phyloP scores from a whole-genome alignment of 768 basidiomycete genomes.

The Hemileccinum impolitum region DNA sequence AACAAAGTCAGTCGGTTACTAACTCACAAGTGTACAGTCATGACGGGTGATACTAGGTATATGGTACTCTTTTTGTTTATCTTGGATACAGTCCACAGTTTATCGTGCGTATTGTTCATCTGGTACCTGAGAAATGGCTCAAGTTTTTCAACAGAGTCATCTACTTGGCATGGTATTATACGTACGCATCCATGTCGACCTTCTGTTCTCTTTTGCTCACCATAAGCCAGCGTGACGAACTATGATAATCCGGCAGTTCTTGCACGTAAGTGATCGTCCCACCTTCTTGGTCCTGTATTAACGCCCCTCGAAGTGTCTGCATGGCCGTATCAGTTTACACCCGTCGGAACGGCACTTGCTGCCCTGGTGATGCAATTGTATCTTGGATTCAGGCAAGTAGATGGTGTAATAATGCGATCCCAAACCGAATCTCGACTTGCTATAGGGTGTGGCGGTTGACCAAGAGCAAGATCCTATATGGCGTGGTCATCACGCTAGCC shows the following conservation, averaged over 20 bases:
- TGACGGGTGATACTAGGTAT: neutral
- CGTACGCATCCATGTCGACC: neutral
- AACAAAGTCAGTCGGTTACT: neutral
- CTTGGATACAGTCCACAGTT: constrained; percentile 16
- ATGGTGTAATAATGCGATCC: neutral
- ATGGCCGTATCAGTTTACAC: constrained; percentile 52
- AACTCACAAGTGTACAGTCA: neutral
- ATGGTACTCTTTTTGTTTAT: constrained; percentile 12
- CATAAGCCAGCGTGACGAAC: constrained; percentile 9
- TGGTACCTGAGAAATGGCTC: no score
- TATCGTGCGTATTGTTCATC: constrained; percentile 3
- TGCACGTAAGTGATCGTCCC: neutral
- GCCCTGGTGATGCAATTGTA: constrained; percentile 49
- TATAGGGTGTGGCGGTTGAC: constrained; percentile 17
- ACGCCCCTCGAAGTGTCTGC: constrained; percentile 29
- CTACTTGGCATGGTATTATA: constrained; percentile 8
- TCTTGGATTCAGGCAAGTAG: constrained; percentile 41
- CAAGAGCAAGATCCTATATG: constrained; percentile 23
- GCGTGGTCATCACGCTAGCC: constrained; percentile 35
- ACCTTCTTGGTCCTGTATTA: neutral
- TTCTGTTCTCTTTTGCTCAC: neutral
- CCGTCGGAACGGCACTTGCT: constrained; percentile 43
- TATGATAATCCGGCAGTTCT: constrained; percentile 11
- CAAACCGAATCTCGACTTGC: neutral
- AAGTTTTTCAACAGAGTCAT: neutral